Evolutionary conservation across 805 yeast genomes (phyloP).

Genomic region (Zygosaccharomyces bisporus): DNA sequence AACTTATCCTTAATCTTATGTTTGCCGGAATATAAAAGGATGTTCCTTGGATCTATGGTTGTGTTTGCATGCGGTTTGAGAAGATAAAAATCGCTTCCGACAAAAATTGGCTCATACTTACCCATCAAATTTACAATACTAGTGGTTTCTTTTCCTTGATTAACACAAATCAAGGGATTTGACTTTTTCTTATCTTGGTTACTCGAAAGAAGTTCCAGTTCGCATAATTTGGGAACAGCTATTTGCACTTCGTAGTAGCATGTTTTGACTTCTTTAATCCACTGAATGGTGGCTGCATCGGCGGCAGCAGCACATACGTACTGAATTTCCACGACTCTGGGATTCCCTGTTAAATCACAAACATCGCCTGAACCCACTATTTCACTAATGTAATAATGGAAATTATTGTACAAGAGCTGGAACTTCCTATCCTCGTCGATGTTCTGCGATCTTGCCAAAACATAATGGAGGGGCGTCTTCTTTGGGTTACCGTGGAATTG

Average conservation of each 20-base stretch:
- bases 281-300: slow-evolving; percentile 30
- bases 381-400: slow-evolving; percentile 36
- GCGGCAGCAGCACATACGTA: slow-evolving; percentile 48
- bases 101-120: slow-evolving; percentile 25
- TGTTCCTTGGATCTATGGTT: slow-evolving; percentile 6
- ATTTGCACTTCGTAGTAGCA: slow-evolving; percentile 55
- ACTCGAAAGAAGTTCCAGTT: slow-evolving; percentile 29
- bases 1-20: not conserved
- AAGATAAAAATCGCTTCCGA: slow-evolving; percentile 29
- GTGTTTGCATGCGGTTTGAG: slow-evolving; percentile 14
- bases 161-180: slow-evolving; percentile 18
- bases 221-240: slow-evolving; percentile 50
- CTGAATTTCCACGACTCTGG: slow-evolving; percentile 52
- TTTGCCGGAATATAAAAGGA: slow-evolving; percentile 14
- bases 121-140: slow-evolving; percentile 19
- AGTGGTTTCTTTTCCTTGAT: not conserved
- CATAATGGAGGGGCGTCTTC: slow-evolving; percentile 13
- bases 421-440: slow-evolving; percentile 20
- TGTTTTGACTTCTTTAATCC: slow-evolving; percentile 50
- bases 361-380: slow-evolving; percentile 47
- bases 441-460: slow-evolving; percentile 30
- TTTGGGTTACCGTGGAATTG: slow-evolving; percentile 42
- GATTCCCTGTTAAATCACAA: slow-evolving; percentile 56
- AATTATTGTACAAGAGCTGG: slow-evolving; percentile 35
- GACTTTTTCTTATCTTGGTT: slow-evolving; percentile 26